Conservation (phyloP, 2,329 filamentous ascomycete genomes). For the Fusarium compactum region DNA sequence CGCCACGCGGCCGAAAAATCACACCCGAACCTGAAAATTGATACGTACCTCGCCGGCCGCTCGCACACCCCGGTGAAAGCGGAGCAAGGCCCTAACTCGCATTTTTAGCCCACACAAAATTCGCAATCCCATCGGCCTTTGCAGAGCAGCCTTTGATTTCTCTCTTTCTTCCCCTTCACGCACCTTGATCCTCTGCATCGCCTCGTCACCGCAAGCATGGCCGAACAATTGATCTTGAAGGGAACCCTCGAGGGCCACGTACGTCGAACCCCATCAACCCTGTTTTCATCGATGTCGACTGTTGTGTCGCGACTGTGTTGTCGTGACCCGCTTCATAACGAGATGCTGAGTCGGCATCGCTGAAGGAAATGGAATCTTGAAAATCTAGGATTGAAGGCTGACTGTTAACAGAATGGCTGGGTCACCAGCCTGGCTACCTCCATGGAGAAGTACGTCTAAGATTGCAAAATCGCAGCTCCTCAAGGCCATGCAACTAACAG, state of each 20-base stretch:
- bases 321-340: conserved; percentile 29
- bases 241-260: conserved; percentile 97
- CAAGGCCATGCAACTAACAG: conserved; percentile 28
- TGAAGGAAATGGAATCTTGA: conserved; percentile 11
- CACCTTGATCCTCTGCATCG: conserved; percentile 54
- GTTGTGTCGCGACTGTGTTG: conserved; percentile 37
- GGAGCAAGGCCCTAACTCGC: conserved; percentile 61
- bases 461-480: conserved; percentile 11
- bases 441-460: conserved; percentile 87
- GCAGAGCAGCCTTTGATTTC: conserved; percentile 49
- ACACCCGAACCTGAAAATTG: not conserved
- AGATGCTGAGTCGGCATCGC: conserved; percentile 26
- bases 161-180: conserved; percentile 53
- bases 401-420: conserved; percentile 81
- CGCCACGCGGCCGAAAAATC: conserved; percentile 7
- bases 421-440: conserved; percentile 98
- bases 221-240: conserved; percentile 95
- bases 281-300: conserved; percentile 29
- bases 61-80: conserved; percentile 29
- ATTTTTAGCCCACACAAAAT: too few relatives aligned
- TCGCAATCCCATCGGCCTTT: too few relatives aligned
- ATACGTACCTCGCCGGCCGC: conserved; percentile 16
- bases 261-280: conserved; percentile 57
- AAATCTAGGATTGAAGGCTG: conserved; percentile 42
- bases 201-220: conserved; percentile 71